A percentile compares a stretch with the other conserved stretches of the same genome.
phyloP scores from a whole-genome alignment of 345 rosid genomes.

The Rhodamnia argentea region DNA sequence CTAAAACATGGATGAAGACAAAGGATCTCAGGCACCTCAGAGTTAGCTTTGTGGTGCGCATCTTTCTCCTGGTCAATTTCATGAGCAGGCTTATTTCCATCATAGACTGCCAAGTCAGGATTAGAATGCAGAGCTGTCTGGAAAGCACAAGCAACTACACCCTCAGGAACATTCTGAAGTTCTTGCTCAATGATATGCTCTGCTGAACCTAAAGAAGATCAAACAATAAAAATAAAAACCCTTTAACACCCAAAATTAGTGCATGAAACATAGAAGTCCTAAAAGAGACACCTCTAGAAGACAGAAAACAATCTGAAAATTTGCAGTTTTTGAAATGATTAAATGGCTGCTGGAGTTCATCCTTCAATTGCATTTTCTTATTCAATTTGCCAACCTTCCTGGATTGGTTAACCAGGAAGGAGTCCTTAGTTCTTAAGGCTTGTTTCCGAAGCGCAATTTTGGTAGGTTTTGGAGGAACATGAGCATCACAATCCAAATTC shows the following conservation, averaged over 20 bases:
- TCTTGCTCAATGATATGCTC: conserved; percentile 53
- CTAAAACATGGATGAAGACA: background rate
- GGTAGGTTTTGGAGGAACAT: conserved; percentile 43
- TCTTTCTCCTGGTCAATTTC: conserved; percentile 17
- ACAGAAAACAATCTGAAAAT: conserved; percentile 14
- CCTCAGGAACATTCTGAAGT: conserved; percentile 57
- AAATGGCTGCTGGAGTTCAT: conserved; percentile 14
- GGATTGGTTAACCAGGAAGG: conserved; percentile 19
- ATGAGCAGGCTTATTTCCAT: conserved; percentile 13
- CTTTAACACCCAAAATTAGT: background rate
- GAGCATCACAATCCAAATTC: conserved; percentile 31
- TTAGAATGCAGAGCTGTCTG: conserved; percentile 19
- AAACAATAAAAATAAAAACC: background rate
- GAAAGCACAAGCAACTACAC: conserved; percentile 47
- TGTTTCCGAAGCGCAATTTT: conserved; percentile 34
- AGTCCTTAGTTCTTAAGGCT: conserved; percentile 18
- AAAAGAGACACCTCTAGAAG: conserved; percentile 29
- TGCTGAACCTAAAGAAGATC: conserved; percentile 13
- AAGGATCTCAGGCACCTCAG: conserved; percentile 32
- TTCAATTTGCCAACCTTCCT: conserved; percentile 15
- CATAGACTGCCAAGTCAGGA: conserved; percentile 11
- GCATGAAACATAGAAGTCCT: background rate
- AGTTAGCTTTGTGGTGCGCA: conserved; percentile 12
- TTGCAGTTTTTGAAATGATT: conserved; percentile 20
- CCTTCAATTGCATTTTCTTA: conserved; percentile 15